Evolutionary conservation across 192 early-diverging fungal species (phyloP).

Genomic region (Paraglomus brasilianum): DNA sequence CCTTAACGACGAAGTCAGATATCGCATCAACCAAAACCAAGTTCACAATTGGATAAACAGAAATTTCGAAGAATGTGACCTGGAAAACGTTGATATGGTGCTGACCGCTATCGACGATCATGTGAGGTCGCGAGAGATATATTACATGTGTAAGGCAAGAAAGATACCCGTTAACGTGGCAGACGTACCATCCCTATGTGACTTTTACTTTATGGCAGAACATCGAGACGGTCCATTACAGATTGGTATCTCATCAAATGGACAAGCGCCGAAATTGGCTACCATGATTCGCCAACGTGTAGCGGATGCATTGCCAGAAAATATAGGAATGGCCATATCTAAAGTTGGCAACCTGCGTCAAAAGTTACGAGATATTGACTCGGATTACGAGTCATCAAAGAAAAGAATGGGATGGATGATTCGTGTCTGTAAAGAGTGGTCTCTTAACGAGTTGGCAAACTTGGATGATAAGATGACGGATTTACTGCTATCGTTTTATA

Average conservation of each 20-base stretch:
- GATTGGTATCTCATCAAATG: constrained; percentile 86
- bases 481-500: constrained; percentile 62
- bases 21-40: constrained; percentile 57
- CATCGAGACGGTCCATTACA: constrained; percentile 83
- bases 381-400: constrained; percentile 58
- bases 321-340: constrained; percentile 70
- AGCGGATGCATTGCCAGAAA: constrained; percentile 56
- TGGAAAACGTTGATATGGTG: constrained; percentile 60
- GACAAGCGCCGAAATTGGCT: constrained; percentile 84
- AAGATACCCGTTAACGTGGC: constrained; percentile 93
- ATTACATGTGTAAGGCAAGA: constrained; percentile 52
- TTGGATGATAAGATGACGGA: constrained; percentile 63
- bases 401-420: constrained; percentile 85
- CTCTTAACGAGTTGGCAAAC: constrained; percentile 67
- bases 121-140: constrained; percentile 68
- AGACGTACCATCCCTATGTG: constrained; percentile 86
- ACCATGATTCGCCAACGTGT: constrained; percentile 73
- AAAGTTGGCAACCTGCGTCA: constrained; percentile 64
- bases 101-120: constrained; percentile 75
- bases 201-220: constrained; percentile 91
- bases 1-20: constrained; percentile 63
- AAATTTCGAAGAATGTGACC: constrained; percentile 50
- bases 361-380: constrained; percentile 63
- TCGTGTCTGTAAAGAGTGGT: constrained; percentile 82
- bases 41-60: constrained; percentile 54